Evolutionary conservation across 140 eudicot genomes (phyloP).

Genomic region (Flaveria floridana): DNA sequence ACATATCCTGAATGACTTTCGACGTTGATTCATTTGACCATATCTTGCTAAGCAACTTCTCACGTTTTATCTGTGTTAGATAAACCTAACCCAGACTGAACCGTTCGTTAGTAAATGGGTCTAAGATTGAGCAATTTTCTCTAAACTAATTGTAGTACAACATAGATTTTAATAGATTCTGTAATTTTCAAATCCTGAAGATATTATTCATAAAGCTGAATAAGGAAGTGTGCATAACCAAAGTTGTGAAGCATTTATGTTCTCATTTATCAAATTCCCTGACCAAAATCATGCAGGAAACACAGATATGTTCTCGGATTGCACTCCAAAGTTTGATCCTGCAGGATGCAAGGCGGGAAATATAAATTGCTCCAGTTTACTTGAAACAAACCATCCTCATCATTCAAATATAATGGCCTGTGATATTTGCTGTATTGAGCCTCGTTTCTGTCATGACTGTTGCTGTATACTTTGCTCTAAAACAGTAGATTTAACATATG

Average conservation of each 20-base stretch:
- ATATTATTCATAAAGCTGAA: neutral
- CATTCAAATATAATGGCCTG: slow-evolving; percentile 43
- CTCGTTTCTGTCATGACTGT: slow-evolving; percentile 76
- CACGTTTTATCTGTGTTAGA: neutral
- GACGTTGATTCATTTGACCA: neutral
- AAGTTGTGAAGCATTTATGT: neutral
- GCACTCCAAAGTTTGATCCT: slow-evolving; percentile 37
- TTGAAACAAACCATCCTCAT: slow-evolving; percentile 32
- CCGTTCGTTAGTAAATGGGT: neutral
- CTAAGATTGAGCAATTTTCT: neutral
- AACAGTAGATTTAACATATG: slow-evolving; percentile 35
- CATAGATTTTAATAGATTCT: neutral
- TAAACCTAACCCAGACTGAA: neutral
- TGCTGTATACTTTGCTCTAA: slow-evolving; percentile 80
- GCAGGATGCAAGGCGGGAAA: slow-evolving; percentile 76
- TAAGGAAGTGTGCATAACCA: neutral
- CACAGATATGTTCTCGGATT: slow-evolving; percentile 31
- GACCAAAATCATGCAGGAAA: slow-evolving; percentile 30
- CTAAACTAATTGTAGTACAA: neutral
- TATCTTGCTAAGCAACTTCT: neutral
- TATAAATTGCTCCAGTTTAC: slow-evolving; percentile 59
- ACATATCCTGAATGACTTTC: neutral
- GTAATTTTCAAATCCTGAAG: neutral
- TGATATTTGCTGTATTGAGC: slow-evolving; percentile 76
- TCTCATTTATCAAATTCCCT: neutral